Percentiles rank a stretch among this genome's conserved stretches.
These are phyloP conservation scores for Suillus luteus DNA, from an alignment of 768 basidiomycete species.

Conservation along the genomic window DNA sequence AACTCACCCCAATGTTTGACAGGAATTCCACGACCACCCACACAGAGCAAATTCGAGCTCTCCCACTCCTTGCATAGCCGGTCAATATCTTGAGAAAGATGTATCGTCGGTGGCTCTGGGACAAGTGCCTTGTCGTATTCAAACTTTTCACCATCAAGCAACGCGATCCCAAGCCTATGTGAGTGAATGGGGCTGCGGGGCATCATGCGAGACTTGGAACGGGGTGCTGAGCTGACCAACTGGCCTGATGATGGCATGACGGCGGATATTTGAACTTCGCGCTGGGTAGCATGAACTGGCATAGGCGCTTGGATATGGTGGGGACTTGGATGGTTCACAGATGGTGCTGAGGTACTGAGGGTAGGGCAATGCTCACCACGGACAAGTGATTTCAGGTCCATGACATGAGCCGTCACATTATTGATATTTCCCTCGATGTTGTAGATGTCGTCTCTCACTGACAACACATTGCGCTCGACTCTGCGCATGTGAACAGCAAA, in stretches of 20 bases:
- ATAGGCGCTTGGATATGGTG: no score
- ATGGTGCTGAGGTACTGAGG: no score
- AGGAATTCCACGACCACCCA: constrained; percentile 4
- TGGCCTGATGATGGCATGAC: neutral
- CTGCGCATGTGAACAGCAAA: neutral
- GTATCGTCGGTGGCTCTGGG: neutral
- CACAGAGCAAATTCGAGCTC: constrained; percentile 13
- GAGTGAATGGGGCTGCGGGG: no score
- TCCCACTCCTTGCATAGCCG: constrained; percentile 23
- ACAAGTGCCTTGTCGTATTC: neutral
- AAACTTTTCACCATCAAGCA: neutral
- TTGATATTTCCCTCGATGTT: neutral
- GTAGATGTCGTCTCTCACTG: neutral
- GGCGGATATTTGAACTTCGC: no score
- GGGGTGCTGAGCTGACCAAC: neutral
- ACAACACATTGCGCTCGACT: neutral
- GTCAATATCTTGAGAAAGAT: constrained; percentile 17
- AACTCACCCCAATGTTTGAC: no score
- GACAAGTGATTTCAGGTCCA: neutral
- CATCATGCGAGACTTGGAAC: no score
- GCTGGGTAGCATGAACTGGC: no score
- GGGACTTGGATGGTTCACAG: no score
- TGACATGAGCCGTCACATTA: neutral
- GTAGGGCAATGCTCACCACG: no score
- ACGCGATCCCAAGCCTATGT: neutral